phyloP scores from a whole-genome alignment of 1,284 basidiomycete genomes.

The Ceratobasidium sp. region DNA sequence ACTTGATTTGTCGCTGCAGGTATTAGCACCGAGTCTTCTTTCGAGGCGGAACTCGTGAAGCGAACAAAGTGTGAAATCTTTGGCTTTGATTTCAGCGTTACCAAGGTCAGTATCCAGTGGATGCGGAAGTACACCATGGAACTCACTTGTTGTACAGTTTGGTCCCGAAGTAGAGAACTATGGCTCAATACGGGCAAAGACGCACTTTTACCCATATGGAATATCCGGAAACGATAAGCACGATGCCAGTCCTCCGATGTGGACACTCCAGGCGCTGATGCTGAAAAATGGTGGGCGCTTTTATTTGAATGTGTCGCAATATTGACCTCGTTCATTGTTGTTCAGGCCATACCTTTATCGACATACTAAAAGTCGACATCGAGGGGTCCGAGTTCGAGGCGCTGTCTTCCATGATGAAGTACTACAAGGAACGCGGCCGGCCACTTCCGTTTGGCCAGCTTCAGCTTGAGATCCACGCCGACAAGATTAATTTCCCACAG shows the following conservation, averaged over 20 bases:
- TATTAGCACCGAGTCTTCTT: constrained; percentile 51
- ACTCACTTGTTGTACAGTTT: constrained; percentile 54
- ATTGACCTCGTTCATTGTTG: constrained; percentile 52
- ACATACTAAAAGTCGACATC: constrained; percentile 64
- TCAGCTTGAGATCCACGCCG: constrained; percentile 60
- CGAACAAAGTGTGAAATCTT: constrained; percentile 69
- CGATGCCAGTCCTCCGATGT: constrained; percentile 57
- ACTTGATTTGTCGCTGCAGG: too few relatives aligned
- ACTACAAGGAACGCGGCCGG: constrained; percentile 44
- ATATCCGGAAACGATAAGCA: constrained; percentile 57
- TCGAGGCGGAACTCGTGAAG: constrained; percentile 58
- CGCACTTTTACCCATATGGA: constrained; percentile 61
- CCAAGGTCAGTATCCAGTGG: constrained; percentile 59
- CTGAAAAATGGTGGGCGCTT: constrained; percentile 56
- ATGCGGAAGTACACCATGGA: background rate
- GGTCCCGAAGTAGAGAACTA: constrained; percentile 61
- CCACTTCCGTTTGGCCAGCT: constrained; percentile 61
- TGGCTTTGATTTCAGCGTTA: constrained; percentile 70
- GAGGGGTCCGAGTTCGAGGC: constrained; percentile 62
- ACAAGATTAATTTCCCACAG: constrained; percentile 56
- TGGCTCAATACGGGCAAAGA: constrained; percentile 53
- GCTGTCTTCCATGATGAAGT: constrained; percentile 56
- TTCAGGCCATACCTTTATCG: constrained; percentile 56
- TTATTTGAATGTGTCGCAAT: constrained; percentile 44
- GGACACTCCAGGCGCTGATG: constrained; percentile 63